Base-by-base conservation (phyloP, 192 early-diverging fungal genomes). In the Mortierella claussenii region DNA sequence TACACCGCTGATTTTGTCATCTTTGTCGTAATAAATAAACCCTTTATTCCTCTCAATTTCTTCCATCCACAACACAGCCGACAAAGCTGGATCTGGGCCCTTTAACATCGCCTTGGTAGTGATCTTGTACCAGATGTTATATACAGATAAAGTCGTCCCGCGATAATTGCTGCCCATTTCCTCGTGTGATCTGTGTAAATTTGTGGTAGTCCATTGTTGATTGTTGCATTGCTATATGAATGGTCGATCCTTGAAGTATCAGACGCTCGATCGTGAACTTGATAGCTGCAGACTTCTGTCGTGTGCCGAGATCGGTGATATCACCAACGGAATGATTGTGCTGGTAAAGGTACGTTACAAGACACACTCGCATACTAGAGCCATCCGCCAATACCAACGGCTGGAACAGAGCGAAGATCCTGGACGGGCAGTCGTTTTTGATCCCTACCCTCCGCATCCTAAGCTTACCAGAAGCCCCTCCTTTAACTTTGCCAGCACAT, bases 261-360 rank as follows among this genome's bases (percentile, higher is more conserved):
- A 69, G 31, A 26, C 42, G 13, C 24, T 37, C 17, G 34, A 61
- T 69, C 9, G 33, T 30, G 3, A 33, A 42, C 24, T 55, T 55
- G 33, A 69, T 61, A 12, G 42, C 50, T 3, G 13, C 20, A 3
- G 68, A 61, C 36, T 60, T 55, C 53, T 60, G 59, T 28, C 59
- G 10, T 23, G 59, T 40, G 7, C 40, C 68, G 11, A 48, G 36
- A 27, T 61, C 52, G 10, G 52, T 55, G 10, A 46, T 11, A 48
- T 27, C 32, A 2, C 58, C 67, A 7, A 69, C 1, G 13, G 28
- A 12, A 40, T 69, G 68, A 30, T 69, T 61, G 59, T 69, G 68
- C 4, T 55, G 37, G 26, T 53, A 68, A 4, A 10, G 23, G 21
- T 53, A 60, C 13, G 21, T 31, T 18, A 68, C 48, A 10, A 24